Conservation (phyloP, 2,329 filamentous ascomycete species). For the Fusarium drepaniforme region DNA sequence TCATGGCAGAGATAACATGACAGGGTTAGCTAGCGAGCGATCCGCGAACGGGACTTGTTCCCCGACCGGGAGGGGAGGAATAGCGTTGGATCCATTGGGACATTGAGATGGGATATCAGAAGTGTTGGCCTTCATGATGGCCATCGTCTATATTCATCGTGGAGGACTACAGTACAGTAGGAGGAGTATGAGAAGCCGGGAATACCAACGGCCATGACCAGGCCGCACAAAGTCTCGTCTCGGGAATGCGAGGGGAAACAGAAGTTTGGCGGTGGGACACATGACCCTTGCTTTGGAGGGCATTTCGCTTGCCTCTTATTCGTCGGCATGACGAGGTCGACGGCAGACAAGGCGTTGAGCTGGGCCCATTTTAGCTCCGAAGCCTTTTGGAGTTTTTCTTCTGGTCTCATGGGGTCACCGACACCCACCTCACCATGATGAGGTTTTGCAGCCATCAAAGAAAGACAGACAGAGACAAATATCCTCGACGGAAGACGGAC, state of each 20-base stretch:
- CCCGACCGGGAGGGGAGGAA: not conserved
- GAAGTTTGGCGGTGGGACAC: constrained; percentile 16
- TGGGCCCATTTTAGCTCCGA: constrained; percentile 33
- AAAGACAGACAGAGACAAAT: not conserved
- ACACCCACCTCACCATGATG: constrained; percentile 8
- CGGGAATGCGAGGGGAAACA: constrained; percentile 30
- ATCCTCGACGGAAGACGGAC: not conserved
- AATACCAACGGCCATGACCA: constrained; percentile 1
- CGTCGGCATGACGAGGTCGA: constrained; percentile 13
- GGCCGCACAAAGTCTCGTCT: constrained; percentile 21
- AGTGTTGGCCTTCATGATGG: too few species aligned
- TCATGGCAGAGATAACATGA: constrained; percentile 23
- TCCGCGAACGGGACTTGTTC: constrained; percentile 9
- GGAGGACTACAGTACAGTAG: too few species aligned
- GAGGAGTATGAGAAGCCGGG: not conserved
- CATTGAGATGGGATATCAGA: not conserved
- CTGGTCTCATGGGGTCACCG: constrained; percentile 7
- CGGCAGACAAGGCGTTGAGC: constrained; percentile 37
- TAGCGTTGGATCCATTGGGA: constrained; percentile 4
- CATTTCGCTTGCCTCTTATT: constrained; percentile 24
- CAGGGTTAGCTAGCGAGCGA: constrained; percentile 11
- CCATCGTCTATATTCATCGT: not conserved
- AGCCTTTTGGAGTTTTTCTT: constrained; percentile 38
- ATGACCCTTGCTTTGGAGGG: constrained; percentile 31
- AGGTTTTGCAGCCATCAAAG: not conserved